Base-by-base conservation (phyloP, 2,329 filamentous ascomycete genomes). In the Colletotrichum orchidophilum region DNA sequence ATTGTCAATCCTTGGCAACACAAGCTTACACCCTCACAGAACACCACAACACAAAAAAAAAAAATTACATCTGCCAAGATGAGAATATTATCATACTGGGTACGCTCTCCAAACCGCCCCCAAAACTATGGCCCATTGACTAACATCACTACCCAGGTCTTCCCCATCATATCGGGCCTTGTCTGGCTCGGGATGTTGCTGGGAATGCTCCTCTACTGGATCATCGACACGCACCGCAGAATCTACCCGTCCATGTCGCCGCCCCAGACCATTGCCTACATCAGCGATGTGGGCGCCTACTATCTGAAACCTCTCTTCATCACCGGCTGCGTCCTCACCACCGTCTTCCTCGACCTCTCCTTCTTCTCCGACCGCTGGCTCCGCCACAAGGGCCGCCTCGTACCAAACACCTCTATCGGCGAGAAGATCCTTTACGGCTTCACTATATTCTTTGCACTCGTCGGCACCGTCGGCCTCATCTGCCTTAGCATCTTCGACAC, bases 401-500 rank as follows among this genome's bases (percentile, higher is more conserved):
- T 92, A 2, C 92, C 90, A 73, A 97, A 98, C 82, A 82, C 87
- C 12, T 90, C 88, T 8, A 75, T 77, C 9, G 83, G 81, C 68
- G 91, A 95, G 78, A 94, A 92, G 80, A 75, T 90, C 4, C 85
- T 94, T 26, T 90, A 86, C 6, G 80, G 78, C 2, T 80, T 93
- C 53, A 88, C 87, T 54, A 93, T 95, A 58, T 53, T 91, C 33
- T 90, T 91, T 72, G 93, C 95, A 12, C 78, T 96, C 53, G 82
- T 91, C 27, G 96, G 96, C 62, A 95, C 94, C 0, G 86, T 87
- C 0, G 96, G 96, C 3, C 83, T 99, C 54, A 94, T 97, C 73
- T 85, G 95, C 6, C 86, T 99, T 50, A 91, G 92, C 73, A 91
- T 97, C 75, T 98, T 97, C 80, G 94, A 98, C 81, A 96, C 94